Base-by-base conservation (phyloP, 306 rosid genomes). In the Vigna unguiculata region DNA sequence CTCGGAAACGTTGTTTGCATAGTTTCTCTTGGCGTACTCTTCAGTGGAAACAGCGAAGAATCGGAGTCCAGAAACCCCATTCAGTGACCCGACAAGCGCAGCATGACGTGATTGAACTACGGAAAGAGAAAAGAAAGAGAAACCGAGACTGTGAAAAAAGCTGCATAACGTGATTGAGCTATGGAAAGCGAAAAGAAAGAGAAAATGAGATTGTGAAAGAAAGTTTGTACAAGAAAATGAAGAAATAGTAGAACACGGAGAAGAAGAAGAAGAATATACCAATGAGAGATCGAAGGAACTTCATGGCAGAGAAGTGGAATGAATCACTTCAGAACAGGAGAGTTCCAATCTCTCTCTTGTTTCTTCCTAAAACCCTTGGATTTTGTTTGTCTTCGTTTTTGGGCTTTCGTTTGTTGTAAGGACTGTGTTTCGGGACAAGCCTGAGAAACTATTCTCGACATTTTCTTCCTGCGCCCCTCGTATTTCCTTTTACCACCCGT, bases 1-100 rank as follows among this genome's bases (percentile, higher is more conserved):
- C 81, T 95, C 97, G 34, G 89, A 48, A 57, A 87, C 87, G 70
- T 92, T 92, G 77, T 76, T 83, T 17, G 99, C 97, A 49, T 95
- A 95, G 80, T 95, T 95, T 60, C 93, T 84, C 83, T 79, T 88
- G 14, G 58, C 60, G 81, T 92, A 86, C 12, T 85, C 91, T 69
- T 88, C 96, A 1, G 96, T 59, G n/a, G 86, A 41, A 61, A 84
- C 85, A 5, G 85, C 66, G 51, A 77, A 88, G 79, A 68, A 77
- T 69, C 97, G 86, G 63, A 81, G 83, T 20, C 93, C 90, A 30
- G 84, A 72, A 6, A 78, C 77, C 62, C 87, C 90, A 34, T 72
- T 75, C 63, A 78, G 72, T 11, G 90, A 87, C 68, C 88, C 80
- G 48, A 68, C 80, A 17, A 82, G 87, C 55, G 76, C 84, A 82